phyloP scores from a whole-genome alignment of 2,329 filamentous ascomycete genomes.

The Pestalotiopsis sp. region DNA sequence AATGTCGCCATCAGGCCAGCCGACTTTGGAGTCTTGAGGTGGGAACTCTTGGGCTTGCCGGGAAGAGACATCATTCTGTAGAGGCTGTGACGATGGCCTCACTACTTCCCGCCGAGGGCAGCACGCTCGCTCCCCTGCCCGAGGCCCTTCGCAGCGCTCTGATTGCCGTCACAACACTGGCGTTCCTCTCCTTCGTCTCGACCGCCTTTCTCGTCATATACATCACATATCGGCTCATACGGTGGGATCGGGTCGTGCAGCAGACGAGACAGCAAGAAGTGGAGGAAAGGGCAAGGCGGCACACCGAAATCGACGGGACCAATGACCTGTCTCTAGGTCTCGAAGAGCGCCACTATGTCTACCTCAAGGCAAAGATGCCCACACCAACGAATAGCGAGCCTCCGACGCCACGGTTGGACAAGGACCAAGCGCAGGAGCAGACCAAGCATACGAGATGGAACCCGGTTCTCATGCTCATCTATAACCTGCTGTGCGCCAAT shows the following conservation, averaged over 20 bases:
- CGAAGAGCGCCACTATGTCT: conserved; percentile 4
- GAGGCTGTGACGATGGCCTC: background rate
- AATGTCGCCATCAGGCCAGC: background rate
- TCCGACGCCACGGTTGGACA: background rate
- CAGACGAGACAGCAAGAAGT: background rate
- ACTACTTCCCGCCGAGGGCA: background rate
- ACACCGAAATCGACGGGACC: background rate
- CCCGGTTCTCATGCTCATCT: conserved; percentile 6
- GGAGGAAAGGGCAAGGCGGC: background rate
- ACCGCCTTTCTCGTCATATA: conserved; percentile 1
- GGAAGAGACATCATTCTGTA: background rate
- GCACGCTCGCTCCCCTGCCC: conserved; percentile 7
- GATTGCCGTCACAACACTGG: conserved; percentile 5
- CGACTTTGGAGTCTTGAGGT: background rate
- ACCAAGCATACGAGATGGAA: conserved; percentile 2
- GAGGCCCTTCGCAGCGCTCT: background rate
- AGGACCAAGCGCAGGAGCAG: background rate
- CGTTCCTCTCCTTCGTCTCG: conserved; percentile 5
- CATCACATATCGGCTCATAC: conserved; percentile 6
- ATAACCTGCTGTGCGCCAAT: conserved; percentile 6
- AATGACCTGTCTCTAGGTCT: conserved; percentile 8
- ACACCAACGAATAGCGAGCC: conserved; percentile 1
- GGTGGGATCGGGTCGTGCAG: background rate
- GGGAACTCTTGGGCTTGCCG: background rate
- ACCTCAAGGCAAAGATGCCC: background rate